A percentile compares a stretch with the other conserved stretches of the same genome.
phyloP scores from a whole-genome alignment of 2,329 filamentous ascomycete species.

The Hymenoscyphus linearis region DNA sequence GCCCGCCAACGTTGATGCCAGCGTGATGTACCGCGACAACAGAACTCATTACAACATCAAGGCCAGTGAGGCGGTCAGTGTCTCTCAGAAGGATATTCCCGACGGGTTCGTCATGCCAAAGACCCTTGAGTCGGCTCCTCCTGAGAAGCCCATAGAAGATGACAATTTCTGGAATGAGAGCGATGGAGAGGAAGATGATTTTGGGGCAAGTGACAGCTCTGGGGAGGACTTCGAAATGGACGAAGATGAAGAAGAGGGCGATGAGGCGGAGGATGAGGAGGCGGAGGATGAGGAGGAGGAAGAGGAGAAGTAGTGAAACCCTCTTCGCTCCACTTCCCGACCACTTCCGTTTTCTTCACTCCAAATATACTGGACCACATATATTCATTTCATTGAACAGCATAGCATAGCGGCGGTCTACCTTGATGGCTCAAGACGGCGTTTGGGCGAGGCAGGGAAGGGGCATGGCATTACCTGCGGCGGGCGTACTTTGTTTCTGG shows the following conservation, averaged over 20 bases:
- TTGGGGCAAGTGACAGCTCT: slow-evolving; percentile 64
- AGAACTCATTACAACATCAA: slow-evolving; percentile 63
- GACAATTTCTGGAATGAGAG: slow-evolving; percentile 79
- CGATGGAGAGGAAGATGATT: slow-evolving; percentile 64
- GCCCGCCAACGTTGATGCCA: slow-evolving; percentile 90
- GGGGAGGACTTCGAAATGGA: slow-evolving; percentile 57
- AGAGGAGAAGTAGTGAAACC: slow-evolving; percentile 13
- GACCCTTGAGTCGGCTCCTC: slow-evolving; percentile 54
- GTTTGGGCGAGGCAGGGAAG: slow-evolving; percentile 14
- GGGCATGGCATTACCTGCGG: slow-evolving; percentile 15
- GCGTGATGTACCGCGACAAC: slow-evolving; percentile 75
- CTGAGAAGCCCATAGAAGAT: slow-evolving; percentile 63
- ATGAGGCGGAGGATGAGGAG: slow-evolving; percentile 53
- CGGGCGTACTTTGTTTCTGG: slow-evolving; percentile 15
- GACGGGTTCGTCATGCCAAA: slow-evolving; percentile 77
- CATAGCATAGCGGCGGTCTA: slow-evolving; percentile 13
- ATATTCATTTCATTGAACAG: slow-evolving; percentile 16
- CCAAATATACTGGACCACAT: slow-evolving; percentile 1
- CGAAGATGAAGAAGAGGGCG: slow-evolving; percentile 51
- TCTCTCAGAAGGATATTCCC: slow-evolving; percentile 75
- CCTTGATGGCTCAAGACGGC: slow-evolving; percentile 13
- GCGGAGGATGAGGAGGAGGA: slow-evolving; percentile 37
- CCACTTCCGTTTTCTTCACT: background rate
- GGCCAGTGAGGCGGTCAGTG: slow-evolving; percentile 65
- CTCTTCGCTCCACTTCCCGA: background rate